Base-by-base conservation (phyloP, 1,139 yeast species). In the Protomyces lactucae-debilis region DNA sequence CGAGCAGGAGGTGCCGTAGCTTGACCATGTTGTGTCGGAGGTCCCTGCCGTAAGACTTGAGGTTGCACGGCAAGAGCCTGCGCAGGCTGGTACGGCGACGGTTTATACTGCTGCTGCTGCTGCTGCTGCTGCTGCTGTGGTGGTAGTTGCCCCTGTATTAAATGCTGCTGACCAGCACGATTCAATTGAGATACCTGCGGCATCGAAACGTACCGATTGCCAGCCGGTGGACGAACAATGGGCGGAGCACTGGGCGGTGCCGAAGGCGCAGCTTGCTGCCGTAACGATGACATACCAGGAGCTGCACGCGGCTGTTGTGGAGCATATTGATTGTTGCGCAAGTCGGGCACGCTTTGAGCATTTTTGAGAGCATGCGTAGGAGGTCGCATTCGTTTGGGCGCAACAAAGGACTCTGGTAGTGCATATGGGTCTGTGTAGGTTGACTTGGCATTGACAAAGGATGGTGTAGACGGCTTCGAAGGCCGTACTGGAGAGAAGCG, bases 371-470 rank as follows among this genome's bases (percentile, higher is more conserved):
- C 35, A 37, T 59, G 63, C 12, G 52, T 28, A 1, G 14, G 55
- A 4, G 63, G 63, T 12, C 63, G 37, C 21, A 51, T 23, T n/a
- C 63, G 28, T 36, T 59, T 59, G 32, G 43, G 25, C n/a, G 56
- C 43, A 10, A 59, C 63, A 37, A 59, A 35, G 3, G 39, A 16
- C 18, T 59, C 63, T 25, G 63, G 63, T 5, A 59, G 45, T 8
- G 63, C 63, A 40, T 59, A 59, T 9, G 63, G 63, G 52, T 59
- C 63, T 12, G 45, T 52, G 23, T 59, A 59, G 9, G 39, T 55
- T 4, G 54, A 51, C n/a, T 59, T 59, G 6, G 40, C 63, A 28
- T 28, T 52, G 37, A 59, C 63, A 28, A 59, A 59, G 12, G 57
- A 54, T 5, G 63, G 52, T 16, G 63, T 43, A n/a, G 52, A 28